These are phyloP conservation scores for Tuber umbilicatum DNA, from an alignment of 495 filamentous ascomycete species.

Conservation along the genomic window DNA sequence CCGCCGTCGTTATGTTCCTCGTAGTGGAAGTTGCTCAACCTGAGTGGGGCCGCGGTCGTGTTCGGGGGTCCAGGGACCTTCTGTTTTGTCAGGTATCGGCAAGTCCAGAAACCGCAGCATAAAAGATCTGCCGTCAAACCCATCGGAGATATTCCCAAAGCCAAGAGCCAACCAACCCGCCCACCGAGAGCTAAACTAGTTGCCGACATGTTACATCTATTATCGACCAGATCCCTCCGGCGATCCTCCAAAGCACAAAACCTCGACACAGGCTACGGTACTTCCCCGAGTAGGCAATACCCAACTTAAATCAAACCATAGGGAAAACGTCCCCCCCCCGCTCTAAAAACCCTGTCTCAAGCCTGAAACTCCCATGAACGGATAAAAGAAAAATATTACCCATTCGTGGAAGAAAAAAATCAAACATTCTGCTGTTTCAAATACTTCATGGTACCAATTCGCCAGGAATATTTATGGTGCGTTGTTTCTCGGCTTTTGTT, in stretches of 20 bases:
- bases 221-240: background rate
- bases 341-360: background rate
- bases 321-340: background rate
- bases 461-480: background rate
- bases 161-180: background rate
- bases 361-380: background rate
- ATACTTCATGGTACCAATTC: background rate
- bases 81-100: background rate
- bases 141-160: conserved; percentile 5
- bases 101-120: background rate
- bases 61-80: background rate
- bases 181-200: background rate
- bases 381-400: background rate
- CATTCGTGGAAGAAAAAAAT: background rate
- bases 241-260: conserved; percentile 1
- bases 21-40: background rate
- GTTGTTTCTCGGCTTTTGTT: background rate
- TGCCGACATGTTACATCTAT: background rate
- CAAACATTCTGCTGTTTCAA: background rate
- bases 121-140: background rate
- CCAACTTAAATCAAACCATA: background rate
- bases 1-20: background rate
- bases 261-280: background rate
- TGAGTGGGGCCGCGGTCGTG: background rate
- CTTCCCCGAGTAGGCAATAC: background rate